These are phyloP conservation scores for Pelargonium myrrhifolium DNA, from an alignment of 441 rosid species.

Conservation along the genomic window DNA sequence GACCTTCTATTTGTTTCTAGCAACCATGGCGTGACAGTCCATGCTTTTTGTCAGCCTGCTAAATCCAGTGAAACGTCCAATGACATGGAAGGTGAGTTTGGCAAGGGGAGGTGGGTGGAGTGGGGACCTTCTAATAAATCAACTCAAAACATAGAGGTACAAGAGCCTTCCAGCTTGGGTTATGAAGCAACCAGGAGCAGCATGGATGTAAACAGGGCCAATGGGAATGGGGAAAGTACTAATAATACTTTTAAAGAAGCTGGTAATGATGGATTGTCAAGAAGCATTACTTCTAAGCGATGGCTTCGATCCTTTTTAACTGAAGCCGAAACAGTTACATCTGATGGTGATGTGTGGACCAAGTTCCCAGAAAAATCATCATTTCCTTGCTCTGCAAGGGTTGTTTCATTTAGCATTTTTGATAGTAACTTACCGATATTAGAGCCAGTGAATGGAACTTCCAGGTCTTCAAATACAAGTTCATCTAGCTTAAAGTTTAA, in stretches of 20 bases:
- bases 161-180: slow-evolving; percentile 23
- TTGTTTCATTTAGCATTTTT: slow-evolving; percentile 75
- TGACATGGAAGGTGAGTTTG: slow-evolving; percentile 35
- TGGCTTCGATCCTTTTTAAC: slow-evolving; percentile 73
- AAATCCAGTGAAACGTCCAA: slow-evolving; percentile 24
- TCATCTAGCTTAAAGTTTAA: slow-evolving; percentile 28
- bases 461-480: slow-evolving; percentile 21
- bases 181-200: slow-evolving; percentile 29
- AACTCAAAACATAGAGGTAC: slow-evolving; percentile 19
- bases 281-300: slow-evolving; percentile 44
- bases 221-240: slow-evolving; percentile 25
- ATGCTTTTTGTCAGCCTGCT: slow-evolving; percentile 60
- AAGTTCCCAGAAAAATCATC: slow-evolving; percentile 65
- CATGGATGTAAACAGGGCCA: slow-evolving; percentile 17
- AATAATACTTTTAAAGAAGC: slow-evolving; percentile 19
- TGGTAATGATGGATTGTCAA: slow-evolving; percentile 26
- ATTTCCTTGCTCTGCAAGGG: slow-evolving; percentile 67
- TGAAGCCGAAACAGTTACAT: slow-evolving; percentile 50
- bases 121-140: slow-evolving; percentile 63
- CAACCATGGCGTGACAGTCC: slow-evolving; percentile 61
- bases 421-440: slow-evolving; percentile 34
- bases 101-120: slow-evolving; percentile 76
- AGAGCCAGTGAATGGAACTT: slow-evolving; percentile 27
- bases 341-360: slow-evolving; percentile 56
- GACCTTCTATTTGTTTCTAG: slow-evolving; percentile 79